A percentile compares a stretch with the other conserved stretches of the same genome.
These are phyloP conservation scores for Nicotiana tabacum DNA, from an alignment of 257 asterid genomes.

Conservation along the genomic window DNA sequence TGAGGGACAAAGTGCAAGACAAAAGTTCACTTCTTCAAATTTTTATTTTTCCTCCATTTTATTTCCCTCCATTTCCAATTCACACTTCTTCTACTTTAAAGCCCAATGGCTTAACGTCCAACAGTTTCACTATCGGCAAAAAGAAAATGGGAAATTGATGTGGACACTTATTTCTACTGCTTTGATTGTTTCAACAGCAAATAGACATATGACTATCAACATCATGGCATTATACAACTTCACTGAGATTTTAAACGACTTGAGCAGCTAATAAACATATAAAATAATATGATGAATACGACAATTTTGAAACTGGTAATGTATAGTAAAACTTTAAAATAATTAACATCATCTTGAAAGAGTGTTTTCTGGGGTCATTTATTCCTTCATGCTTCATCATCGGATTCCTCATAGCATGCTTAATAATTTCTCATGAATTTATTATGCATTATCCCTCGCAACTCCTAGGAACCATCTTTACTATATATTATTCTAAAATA, in stretches of 20 bases:
- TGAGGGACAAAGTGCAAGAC: too few species aligned
- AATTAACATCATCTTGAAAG: conserved; percentile 11
- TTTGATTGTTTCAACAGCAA: neutral
- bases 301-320: neutral
- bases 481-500: neutral
- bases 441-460: conserved; percentile 11
- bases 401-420: conserved; percentile 34
- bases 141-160: conserved; percentile 2
- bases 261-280: neutral
- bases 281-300: neutral
- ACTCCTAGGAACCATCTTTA: conserved; percentile 16
- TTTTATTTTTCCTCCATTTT: too few species aligned
- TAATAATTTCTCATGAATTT: conserved; percentile 7
- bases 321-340: neutral
- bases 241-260: neutral
- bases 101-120: too few species aligned
- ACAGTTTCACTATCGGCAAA: neutral
- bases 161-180: conserved; percentile 3
- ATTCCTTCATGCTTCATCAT: conserved; percentile 18
- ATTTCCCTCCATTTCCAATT: too few species aligned
- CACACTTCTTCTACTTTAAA: too few species aligned
- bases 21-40: too few species aligned
- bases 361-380: conserved; percentile 17
- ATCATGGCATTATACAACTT: neutral
- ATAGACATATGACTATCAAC: neutral